These are phyloP conservation scores for Gastrolobium villosum DNA, from an alignment of 306 rosid species.

Conservation along the genomic window DNA sequence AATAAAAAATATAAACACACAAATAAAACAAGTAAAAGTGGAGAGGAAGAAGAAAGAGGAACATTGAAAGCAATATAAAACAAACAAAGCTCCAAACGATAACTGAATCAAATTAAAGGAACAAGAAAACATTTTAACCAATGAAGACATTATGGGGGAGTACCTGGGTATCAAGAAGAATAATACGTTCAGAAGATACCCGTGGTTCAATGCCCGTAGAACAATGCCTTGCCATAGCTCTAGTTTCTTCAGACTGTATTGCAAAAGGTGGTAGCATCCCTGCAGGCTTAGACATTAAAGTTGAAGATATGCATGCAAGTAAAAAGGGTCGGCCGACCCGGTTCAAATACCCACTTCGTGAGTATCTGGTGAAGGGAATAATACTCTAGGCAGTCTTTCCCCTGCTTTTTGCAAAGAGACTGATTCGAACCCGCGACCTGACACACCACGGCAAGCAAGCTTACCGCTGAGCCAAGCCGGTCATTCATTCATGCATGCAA, in stretches of 20 bases:
- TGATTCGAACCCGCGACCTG: no score
- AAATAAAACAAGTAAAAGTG: not conserved
- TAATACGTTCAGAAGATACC: constrained; percentile 81
- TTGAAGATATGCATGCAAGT: constrained; percentile 7
- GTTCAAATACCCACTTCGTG: no score
- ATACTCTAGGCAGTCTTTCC: no score
- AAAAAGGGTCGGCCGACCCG: no score
- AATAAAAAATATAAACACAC: constrained; percentile 12
- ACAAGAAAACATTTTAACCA: not conserved
- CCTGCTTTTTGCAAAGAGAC: no score
- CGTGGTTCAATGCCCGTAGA: constrained; percentile 91
- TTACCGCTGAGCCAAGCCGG: no score
- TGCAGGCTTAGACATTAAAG: constrained; percentile 45
- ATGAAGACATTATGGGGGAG: not conserved
- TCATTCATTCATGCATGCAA: no score
- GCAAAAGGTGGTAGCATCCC: constrained; percentile 90
- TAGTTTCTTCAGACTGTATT: constrained; percentile 72
- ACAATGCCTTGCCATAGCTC: constrained; percentile 85
- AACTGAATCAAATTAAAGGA: not conserved
- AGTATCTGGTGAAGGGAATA: no score
- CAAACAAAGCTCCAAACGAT: not conserved
- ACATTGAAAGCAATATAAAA: not conserved
- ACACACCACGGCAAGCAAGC: no score
- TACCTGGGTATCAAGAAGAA: constrained; percentile 95
- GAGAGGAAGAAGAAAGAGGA: not conserved